These are phyloP conservation scores for Sordaria brevicollis DNA, from an alignment of 495 filamentous ascomycete species.

Conservation along the genomic window DNA sequence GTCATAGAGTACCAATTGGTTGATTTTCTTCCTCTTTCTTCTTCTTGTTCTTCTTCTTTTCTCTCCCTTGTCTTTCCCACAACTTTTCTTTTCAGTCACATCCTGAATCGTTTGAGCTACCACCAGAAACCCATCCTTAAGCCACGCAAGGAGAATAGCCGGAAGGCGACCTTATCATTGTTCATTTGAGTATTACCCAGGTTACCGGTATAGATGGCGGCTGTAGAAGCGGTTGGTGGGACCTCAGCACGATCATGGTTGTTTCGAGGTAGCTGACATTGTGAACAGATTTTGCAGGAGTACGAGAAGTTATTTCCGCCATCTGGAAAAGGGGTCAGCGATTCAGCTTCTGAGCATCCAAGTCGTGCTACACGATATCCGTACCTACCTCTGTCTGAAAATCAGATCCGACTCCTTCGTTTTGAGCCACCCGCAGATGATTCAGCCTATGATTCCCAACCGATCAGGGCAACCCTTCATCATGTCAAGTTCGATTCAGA, in stretches of 20 bases:
- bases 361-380: background rate
- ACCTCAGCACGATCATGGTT: background rate
- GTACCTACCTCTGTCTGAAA: background rate
- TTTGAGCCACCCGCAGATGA: background rate
- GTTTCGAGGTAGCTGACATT: background rate
- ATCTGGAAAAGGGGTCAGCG: background rate
- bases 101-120: background rate
- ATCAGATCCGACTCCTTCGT: background rate
- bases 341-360: background rate
- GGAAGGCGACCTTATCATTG: background rate
- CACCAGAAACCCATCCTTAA: background rate
- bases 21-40: background rate
- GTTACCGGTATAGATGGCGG: background rate
- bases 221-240: background rate
- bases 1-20: background rate
- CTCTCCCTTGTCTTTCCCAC: background rate
- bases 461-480: background rate
- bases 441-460: background rate
- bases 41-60: too few species aligned
- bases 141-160: background rate
- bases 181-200: background rate
- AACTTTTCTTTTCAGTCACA: background rate
- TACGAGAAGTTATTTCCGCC: background rate
- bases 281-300: background rate
- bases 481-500: background rate